A percentile compares a stretch with the other conserved stretches of the same genome.
These are phyloP conservation scores for Phanerodontia chrysosporium DNA, from an alignment of 768 basidiomycete genomes.

Conservation along the genomic window DNA sequence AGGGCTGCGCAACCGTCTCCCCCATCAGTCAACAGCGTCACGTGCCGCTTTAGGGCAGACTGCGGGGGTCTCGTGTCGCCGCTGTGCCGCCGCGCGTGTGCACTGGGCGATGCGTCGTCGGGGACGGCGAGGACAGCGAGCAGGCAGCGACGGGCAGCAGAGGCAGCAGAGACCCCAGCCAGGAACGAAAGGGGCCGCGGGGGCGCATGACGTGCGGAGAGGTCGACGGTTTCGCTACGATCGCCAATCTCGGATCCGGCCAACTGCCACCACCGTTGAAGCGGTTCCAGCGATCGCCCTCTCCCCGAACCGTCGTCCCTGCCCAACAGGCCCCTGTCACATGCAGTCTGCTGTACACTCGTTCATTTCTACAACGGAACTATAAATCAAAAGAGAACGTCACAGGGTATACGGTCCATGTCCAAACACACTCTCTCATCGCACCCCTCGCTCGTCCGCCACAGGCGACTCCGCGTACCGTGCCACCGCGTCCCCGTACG, in stretches of 20 bases:
- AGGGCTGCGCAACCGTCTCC: background rate
- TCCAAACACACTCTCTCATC: background rate
- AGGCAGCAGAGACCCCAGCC: no score
- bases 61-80: background rate
- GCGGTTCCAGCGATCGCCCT: slow-evolving; percentile 2
- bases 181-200: background rate
- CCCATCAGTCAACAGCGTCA: slow-evolving; percentile 6
- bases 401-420: no score
- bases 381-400: no score
- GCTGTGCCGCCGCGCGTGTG: background rate
- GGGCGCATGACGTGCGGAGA: background rate
- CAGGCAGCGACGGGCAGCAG: background rate
- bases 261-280: slow-evolving; percentile 1
- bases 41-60: slow-evolving; percentile 9
- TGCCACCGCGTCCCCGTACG: background rate
- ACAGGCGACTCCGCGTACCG: background rate
- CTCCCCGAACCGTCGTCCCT: background rate
- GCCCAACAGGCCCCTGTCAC: background rate
- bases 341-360: background rate
- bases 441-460: background rate
- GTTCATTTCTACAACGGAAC: no score
- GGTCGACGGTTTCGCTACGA: slow-evolving; percentile 1
- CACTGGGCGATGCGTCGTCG: background rate
- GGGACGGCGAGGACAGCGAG: background rate
- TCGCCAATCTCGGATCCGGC: slow-evolving; percentile 10